Percentiles rank a stretch among this genome's conserved stretches.
Evolutionary conservation across 192 early-diverging fungal species (phyloP).

Genomic region (Linnemannia hyalina): DNA sequence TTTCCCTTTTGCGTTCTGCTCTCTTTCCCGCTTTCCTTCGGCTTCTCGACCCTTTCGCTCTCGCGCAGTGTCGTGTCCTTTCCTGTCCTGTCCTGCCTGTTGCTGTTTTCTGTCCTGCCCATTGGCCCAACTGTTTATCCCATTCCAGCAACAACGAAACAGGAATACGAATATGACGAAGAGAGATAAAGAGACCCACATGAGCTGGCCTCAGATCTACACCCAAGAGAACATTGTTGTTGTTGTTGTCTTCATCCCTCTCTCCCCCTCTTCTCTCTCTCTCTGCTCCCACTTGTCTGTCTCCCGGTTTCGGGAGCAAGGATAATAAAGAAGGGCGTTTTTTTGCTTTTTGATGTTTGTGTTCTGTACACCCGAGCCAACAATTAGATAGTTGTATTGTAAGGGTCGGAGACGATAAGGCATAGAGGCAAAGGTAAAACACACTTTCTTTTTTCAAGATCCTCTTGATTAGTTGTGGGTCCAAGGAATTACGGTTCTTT

Average conservation of each 20-base stretch:
- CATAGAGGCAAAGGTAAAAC: background rate
- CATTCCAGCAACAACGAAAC: background rate
- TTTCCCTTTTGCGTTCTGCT: slow-evolving; percentile 4
- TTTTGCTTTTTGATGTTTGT: background rate
- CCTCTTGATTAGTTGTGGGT: background rate
- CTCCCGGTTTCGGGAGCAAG: background rate
- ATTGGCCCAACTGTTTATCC: background rate
- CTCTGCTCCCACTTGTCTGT: background rate
- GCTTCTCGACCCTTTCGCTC: background rate
- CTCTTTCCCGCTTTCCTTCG: background rate
- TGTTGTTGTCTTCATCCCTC: background rate
- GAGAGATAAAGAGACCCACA: background rate
- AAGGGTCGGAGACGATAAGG: background rate
- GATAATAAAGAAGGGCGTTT: background rate
- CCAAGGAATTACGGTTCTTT: background rate
- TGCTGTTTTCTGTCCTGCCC: background rate
- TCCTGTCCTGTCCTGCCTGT: background rate
- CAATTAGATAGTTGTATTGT: background rate
- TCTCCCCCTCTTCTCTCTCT: background rate
- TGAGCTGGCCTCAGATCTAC: slow-evolving; percentile 4
- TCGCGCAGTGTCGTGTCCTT: background rate
- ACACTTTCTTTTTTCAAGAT: background rate
- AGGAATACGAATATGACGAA: background rate
- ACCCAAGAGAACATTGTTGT: background rate
- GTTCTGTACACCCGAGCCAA: background rate